Percentiles rank a stretch among this genome's conserved stretches.
These are phyloP conservation scores for Vigna nakashimae DNA, from an alignment of 306 rosid genomes.

Conservation along the genomic window DNA sequence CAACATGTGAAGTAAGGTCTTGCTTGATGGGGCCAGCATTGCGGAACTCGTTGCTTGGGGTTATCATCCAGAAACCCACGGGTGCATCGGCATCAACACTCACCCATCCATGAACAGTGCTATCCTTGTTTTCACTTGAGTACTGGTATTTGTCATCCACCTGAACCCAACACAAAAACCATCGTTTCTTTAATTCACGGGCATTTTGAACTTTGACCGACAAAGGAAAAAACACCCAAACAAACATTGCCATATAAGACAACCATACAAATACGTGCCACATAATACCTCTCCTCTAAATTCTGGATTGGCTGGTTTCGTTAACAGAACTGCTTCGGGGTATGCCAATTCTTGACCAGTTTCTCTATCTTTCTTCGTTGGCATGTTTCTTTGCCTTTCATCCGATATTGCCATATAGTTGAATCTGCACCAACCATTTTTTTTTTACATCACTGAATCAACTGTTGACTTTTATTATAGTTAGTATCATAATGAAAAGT, in stretches of 20 bases:
- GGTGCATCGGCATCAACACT: conserved; percentile 48
- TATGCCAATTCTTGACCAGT: conserved; percentile 61
- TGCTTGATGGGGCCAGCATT: conserved; percentile 86
- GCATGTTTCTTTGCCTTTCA: conserved; percentile 71
- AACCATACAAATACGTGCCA: neutral
- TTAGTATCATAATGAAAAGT: neutral
- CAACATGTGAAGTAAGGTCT: conserved; percentile 92
- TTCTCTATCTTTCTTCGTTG: conserved; percentile 61
- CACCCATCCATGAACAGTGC: conserved; percentile 81
- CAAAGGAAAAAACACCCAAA: neutral
- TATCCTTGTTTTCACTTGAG: conserved; percentile 64
- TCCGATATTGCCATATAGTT: conserved; percentile 72
- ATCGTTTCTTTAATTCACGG: conserved; percentile 36
- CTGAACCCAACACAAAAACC: conserved; percentile 49
- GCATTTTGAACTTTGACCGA: neutral
- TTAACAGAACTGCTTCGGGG: conserved; percentile 77
- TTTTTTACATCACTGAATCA: too few species aligned
- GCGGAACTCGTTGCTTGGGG: conserved; percentile 77
- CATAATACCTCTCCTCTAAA: conserved; percentile 70
- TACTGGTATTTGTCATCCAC: conserved; percentile 97
- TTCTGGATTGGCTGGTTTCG: conserved; percentile 51
- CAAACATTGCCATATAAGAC: neutral
- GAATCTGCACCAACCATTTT: conserved; percentile 53
- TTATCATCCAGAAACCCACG: conserved; percentile 85
- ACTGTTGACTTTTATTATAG: neutral